Conservation (phyloP, 352 stramenopile genomes). For the Phytophthora megakarya region DNA sequence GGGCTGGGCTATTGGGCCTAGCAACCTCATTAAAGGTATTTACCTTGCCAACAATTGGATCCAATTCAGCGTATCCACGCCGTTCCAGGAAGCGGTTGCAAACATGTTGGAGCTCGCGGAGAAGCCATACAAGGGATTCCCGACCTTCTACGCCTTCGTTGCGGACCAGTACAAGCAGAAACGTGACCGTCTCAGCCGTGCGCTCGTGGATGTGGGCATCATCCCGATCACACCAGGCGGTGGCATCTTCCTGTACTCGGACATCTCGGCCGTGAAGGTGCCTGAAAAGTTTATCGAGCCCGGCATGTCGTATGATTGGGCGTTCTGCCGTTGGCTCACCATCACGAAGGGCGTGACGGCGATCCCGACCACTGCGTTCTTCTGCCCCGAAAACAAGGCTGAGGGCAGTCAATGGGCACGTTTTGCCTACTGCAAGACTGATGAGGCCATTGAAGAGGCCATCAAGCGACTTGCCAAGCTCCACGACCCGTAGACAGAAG, state of each 20-base stretch:
- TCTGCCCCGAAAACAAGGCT: slow-evolving; percentile 78
- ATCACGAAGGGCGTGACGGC: slow-evolving; percentile 90
- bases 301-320: slow-evolving; percentile 88
- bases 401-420: slow-evolving; percentile 80
- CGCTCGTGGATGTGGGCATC: slow-evolving; percentile 65
- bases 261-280: slow-evolving; percentile 73
- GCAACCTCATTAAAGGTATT: slow-evolving; percentile 72
- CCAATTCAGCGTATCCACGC: slow-evolving; percentile 85
- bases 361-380: slow-evolving; percentile 94
- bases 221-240: slow-evolving; percentile 63
- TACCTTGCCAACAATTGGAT: slow-evolving; percentile 88
- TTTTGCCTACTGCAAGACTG: slow-evolving; percentile 97
- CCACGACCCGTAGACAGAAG: slow-evolving; percentile 30
- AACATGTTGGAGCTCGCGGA: slow-evolving; percentile 77
- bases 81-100: slow-evolving; percentile 85
- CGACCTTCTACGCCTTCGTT: slow-evolving; percentile 85
- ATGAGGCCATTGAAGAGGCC: slow-evolving; percentile 90
- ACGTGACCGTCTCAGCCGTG: slow-evolving; percentile 60
- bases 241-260: slow-evolving; percentile 83
- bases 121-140: slow-evolving; percentile 70
- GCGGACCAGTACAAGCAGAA: slow-evolving; percentile 75
- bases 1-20: slow-evolving; percentile 91
- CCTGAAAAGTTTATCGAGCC: slow-evolving; percentile 52
- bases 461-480: slow-evolving; percentile 66
- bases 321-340: slow-evolving; percentile 93